Percentiles rank a stretch among this genome's conserved stretches.
phyloP scores from a whole-genome alignment of 495 filamentous ascomycete genomes.

The Trichoderma erinaceum region DNA sequence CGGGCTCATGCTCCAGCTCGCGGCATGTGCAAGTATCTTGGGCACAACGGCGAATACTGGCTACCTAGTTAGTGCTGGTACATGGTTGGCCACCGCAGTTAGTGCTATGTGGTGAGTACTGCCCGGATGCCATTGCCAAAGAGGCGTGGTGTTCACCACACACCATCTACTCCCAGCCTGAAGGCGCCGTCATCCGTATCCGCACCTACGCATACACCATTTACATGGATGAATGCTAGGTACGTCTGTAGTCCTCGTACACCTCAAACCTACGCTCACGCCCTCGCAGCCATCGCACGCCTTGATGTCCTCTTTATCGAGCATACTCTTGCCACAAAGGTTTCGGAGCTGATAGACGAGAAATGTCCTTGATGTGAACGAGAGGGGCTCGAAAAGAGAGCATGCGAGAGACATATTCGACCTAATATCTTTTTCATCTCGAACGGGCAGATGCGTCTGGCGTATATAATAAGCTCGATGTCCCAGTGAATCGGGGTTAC shows the following conservation, averaged over 20 bases:
- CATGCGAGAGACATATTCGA: background rate
- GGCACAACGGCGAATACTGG: background rate
- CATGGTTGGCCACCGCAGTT: background rate
- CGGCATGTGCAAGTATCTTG: background rate
- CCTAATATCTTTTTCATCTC: background rate
- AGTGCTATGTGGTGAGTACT: background rate
- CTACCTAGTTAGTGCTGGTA: background rate
- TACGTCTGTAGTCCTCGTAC: too few relatives aligned
- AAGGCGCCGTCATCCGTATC: conserved; percentile 9
- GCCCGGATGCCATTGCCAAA: background rate
- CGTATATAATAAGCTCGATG: conserved; percentile 1
- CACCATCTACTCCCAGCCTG: background rate
- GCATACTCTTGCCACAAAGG: background rate
- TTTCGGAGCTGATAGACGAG: background rate
- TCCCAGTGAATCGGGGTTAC: background rate
- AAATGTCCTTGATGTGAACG: background rate
- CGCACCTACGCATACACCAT: background rate
- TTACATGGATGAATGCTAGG: background rate
- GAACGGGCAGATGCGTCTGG: background rate
- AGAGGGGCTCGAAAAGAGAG: background rate
- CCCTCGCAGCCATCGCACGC: background rate
- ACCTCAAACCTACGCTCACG: background rate
- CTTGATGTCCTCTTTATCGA: background rate
- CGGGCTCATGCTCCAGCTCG: background rate
- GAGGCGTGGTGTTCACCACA: background rate